Evolutionary conservation across 192 early-diverging fungal genomes (phyloP), one percentile per base, ranked within the genome.

Genomic region (Globomyces pollinis-pini): DNA sequence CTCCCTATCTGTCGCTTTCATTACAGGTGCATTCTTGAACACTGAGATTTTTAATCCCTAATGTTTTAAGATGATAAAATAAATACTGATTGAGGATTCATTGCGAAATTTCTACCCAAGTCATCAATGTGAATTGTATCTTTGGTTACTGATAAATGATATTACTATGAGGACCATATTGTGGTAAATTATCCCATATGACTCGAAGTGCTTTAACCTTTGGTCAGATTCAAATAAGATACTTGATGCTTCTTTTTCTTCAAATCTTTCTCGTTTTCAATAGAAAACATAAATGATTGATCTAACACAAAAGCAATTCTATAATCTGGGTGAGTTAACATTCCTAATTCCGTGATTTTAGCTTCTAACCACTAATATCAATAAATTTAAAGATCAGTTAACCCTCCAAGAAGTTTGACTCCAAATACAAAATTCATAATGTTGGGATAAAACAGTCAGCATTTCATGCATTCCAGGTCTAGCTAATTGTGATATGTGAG

Each of bases 371-470:
- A 80, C 33, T n/a, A n/a, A n/a, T n/a, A n/a, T n/a, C n/a, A n/a
- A n/a, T n/a, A n/a, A n/a, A n/a, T n/a, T n/a, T n/a, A n/a, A n/a
- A n/a, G n/a, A n/a, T n/a, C n/a, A n/a, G n/a, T n/a, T n/a, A n/a
- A n/a, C n/a, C n/a, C 72, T 76, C 85, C 85, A 86, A 26, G 69
- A 70, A 0, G 88, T 89, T 62, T 89, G 88, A 59, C 83, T 84
- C 87, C 87, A 89, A 42, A 89, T 79, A 6, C 86, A 80, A 51
- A 87, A 71, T 57, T 88, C 88, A 51, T 86, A 89, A 59, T 83
- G 68, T 34, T 78, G 78, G 59, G 85, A 84, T 0, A 79, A 65
- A 0, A 81, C 79, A 0, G 86, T 50, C 26, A 71, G 38, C 49
- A 71, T 36, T 56, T 71, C 56, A 36, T 71, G 70, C 50, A 65